These are phyloP conservation scores for Candida multigemmis DNA, from an alignment of 805 yeast genomes.

Conservation along the genomic window DNA sequence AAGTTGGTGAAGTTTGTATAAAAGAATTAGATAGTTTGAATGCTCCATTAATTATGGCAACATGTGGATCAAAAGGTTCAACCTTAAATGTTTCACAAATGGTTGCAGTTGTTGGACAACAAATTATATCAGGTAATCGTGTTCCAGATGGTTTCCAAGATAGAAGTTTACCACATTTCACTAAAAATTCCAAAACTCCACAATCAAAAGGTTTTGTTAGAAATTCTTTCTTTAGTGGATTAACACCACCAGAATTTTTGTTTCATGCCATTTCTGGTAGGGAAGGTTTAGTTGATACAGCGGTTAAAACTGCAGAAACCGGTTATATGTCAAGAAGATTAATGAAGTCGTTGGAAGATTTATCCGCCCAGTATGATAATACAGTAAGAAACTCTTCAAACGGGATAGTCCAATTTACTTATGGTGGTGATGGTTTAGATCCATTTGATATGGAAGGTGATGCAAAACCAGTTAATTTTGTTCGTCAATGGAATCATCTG, in stretches of 20 bases:
- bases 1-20: constrained; percentile 97
- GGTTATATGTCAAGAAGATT: constrained; percentile 97
- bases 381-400: constrained; percentile 93
- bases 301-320: constrained; percentile 98
- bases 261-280: constrained; percentile 99
- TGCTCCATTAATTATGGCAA: constrained; percentile 98
- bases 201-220: constrained; percentile 97
- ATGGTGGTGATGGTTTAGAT: constrained; percentile 98
- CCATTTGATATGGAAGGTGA: constrained; percentile 99
- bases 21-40: constrained; percentile 80
- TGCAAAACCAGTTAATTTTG: constrained; percentile 90
- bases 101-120: constrained; percentile 99
- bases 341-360: constrained; percentile 95
- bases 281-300: constrained; percentile 98
- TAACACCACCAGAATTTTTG: constrained; percentile 92
- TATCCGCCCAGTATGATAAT: constrained; percentile 85
- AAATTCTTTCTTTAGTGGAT: constrained; percentile 89
- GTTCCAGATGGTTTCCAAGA: constrained; percentile 99
- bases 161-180: constrained; percentile 94
- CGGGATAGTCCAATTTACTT: constrained; percentile 94
- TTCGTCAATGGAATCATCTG: constrained; percentile 92
- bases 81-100: constrained; percentile 96
- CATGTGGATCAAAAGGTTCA: constrained; percentile 98
- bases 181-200: constrained; percentile 92
- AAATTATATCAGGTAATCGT: constrained; percentile 96